Evolutionary conservation across 495 filamentous ascomycete species (phyloP).

Genomic region (Lasiosphaeris hirsuta): DNA sequence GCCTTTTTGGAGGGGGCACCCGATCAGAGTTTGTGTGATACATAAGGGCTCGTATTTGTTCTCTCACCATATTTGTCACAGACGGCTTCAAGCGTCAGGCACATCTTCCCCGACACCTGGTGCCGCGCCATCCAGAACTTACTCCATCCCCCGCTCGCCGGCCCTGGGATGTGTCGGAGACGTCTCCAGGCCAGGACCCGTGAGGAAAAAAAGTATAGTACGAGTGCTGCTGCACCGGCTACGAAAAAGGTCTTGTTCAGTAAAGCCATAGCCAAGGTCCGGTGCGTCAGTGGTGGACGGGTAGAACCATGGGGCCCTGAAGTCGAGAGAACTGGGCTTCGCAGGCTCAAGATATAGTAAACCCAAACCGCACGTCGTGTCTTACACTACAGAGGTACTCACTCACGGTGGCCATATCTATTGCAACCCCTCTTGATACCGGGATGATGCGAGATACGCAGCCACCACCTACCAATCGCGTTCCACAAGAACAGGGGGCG

Average conservation of each 20-base stretch:
- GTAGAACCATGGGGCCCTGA: no score
- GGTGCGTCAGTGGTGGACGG: no score
- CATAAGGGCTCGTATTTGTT: not conserved
- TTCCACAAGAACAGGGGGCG: no score
- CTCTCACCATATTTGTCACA: conserved; percentile 13
- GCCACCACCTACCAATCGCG: no score
- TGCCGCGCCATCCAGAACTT: conserved; percentile 12
- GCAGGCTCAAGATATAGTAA: no score
- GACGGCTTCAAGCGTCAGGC: not conserved
- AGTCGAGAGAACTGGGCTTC: no score
- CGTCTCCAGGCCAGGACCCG: not conserved
- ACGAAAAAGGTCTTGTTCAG: not conserved
- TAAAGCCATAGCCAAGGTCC: no score
- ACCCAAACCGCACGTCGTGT: no score
- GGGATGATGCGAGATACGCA: no score
- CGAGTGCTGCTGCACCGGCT: not conserved
- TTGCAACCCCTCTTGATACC: no score
- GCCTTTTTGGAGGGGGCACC: not conserved
- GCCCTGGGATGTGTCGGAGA: conserved; percentile 17
- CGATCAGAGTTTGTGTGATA: not conserved
- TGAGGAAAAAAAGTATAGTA: not conserved
- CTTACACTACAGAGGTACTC: no score
- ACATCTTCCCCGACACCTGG: conserved; percentile 4
- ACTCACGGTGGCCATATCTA: no score
- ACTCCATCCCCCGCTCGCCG: conserved; percentile 8